These are phyloP conservation scores for Thalassiosira allenii DNA, from an alignment of 352 stramenopile species.

Conservation along the genomic window DNA sequence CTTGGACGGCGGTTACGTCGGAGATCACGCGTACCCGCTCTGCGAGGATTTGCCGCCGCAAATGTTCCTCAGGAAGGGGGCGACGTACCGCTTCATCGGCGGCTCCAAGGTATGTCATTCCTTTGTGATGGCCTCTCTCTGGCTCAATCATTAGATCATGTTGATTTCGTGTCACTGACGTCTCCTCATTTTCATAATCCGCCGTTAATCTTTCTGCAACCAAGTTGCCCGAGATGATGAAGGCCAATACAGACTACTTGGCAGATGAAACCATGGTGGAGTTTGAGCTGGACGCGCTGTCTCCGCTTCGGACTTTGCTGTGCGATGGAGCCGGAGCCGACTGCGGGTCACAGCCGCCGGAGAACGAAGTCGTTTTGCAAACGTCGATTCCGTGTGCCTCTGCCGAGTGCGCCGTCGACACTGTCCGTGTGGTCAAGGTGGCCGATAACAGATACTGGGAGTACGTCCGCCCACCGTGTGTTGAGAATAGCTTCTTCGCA, in stretches of 20 bases:
- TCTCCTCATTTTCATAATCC: background rate
- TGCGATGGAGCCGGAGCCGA: slow-evolving; percentile 12
- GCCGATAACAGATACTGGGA: slow-evolving; percentile 62
- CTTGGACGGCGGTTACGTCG: slow-evolving; percentile 54
- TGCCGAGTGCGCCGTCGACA: slow-evolving; percentile 67
- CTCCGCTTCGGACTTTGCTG: slow-evolving; percentile 1
- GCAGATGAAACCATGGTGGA: slow-evolving; percentile 31
- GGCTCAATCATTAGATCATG: slow-evolving; percentile 2
- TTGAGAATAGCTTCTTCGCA: slow-evolving; percentile 60
- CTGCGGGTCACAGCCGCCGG: slow-evolving; percentile 3
- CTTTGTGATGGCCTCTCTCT: no score
- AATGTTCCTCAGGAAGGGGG: slow-evolving; percentile 40
- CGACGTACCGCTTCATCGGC: slow-evolving; percentile 42
- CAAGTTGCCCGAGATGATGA: slow-evolving; percentile 19
- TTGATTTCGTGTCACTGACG: background rate
- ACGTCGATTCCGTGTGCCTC: slow-evolving; percentile 1
- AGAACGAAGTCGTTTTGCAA: slow-evolving; percentile 4
- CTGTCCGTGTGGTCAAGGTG: slow-evolving; percentile 56
- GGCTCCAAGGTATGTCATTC: slow-evolving; percentile 28
- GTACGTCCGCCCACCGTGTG: slow-evolving; percentile 64
- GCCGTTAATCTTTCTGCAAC: no score
- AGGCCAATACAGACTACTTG: slow-evolving; percentile 13
- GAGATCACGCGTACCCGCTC: slow-evolving; percentile 50
- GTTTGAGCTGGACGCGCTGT: slow-evolving; percentile 4
- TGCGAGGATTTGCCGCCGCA: slow-evolving; percentile 50